phyloP scores from a whole-genome alignment of 768 basidiomycete species.

The Crepidotus variabilis region DNA sequence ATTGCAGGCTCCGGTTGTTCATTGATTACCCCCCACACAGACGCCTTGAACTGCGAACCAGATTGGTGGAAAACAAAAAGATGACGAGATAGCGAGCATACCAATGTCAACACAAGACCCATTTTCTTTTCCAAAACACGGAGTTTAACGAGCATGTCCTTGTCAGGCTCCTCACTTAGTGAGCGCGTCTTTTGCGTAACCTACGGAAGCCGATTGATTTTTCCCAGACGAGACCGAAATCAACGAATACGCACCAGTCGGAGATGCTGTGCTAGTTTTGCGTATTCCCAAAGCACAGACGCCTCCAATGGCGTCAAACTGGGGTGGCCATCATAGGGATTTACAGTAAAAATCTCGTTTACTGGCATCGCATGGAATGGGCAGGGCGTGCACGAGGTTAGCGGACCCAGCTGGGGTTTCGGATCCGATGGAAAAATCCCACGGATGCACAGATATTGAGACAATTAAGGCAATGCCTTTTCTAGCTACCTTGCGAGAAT shows the following conservation, averaged over 20 bases:
- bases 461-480: neutral
- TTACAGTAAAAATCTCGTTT: constrained; percentile 47
- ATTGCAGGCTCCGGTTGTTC: constrained; percentile 49
- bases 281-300: constrained; percentile 90
- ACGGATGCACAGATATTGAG: neutral
- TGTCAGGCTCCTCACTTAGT: constrained; percentile 75
- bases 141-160: constrained; percentile 69
- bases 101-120: constrained; percentile 91
- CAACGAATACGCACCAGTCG: constrained; percentile 53
- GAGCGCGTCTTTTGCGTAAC: constrained; percentile 62
- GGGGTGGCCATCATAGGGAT: constrained; percentile 74
- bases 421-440: neutral
- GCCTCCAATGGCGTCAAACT: constrained; percentile 66
- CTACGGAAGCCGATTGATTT: constrained; percentile 29
- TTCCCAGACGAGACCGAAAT: neutral
- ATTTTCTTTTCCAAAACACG: constrained; percentile 89
- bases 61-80: neutral
- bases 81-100: constrained; percentile 28
- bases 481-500: neutral
- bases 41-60: constrained; percentile 79
- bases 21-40: constrained; percentile 92
- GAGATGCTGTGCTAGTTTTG: constrained; percentile 78
- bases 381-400: neutral
- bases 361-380: neutral
- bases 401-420: neutral